phyloP scores from a whole-genome alignment of 1,284 basidiomycete genomes.

The Bondarzewia mesenterica region DNA sequence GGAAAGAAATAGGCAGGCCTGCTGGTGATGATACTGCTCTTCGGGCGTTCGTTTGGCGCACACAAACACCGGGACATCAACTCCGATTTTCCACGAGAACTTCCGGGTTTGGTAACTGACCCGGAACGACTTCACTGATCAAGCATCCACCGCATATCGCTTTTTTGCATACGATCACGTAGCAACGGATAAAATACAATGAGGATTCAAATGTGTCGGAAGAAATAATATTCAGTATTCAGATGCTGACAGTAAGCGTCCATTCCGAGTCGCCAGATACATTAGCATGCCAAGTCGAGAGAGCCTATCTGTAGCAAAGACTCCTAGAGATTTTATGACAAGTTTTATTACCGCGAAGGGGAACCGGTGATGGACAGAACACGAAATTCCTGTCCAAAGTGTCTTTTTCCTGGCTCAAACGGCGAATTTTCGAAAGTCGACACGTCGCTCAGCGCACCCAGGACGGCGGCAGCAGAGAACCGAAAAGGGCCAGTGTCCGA shows the following conservation, averaged over 20 bases:
- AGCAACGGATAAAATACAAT: no score
- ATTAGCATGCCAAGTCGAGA: no score
- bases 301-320: no score
- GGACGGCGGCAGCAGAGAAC: slow-evolving; percentile 2
- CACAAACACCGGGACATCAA: slow-evolving; percentile 2
- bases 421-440: slow-evolving; percentile 1
- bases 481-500: neutral
- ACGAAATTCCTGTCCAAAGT: slow-evolving; percentile 4
- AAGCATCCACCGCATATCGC: neutral
- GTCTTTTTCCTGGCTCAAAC: slow-evolving; percentile 4
- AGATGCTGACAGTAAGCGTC: no score
- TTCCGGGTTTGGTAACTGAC: neutral
- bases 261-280: no score
- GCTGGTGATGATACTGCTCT: slow-evolving; percentile 1
- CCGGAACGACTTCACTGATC: neutral
- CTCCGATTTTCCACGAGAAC: slow-evolving; percentile 1
- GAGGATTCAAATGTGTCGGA: no score
- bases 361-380: neutral
- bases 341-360: no score
- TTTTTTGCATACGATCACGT: no score
- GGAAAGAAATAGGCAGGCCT: slow-evolving; percentile 1
- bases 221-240: no score
- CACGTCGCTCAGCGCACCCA: slow-evolving; percentile 2
- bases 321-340: no score
- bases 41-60: slow-evolving; percentile 4